Evolutionary conservation across 2,329 filamentous ascomycete genomes (phyloP), one percentile per base, ranked within the genome.

Genomic region (Hypoxylon sp.): DNA sequence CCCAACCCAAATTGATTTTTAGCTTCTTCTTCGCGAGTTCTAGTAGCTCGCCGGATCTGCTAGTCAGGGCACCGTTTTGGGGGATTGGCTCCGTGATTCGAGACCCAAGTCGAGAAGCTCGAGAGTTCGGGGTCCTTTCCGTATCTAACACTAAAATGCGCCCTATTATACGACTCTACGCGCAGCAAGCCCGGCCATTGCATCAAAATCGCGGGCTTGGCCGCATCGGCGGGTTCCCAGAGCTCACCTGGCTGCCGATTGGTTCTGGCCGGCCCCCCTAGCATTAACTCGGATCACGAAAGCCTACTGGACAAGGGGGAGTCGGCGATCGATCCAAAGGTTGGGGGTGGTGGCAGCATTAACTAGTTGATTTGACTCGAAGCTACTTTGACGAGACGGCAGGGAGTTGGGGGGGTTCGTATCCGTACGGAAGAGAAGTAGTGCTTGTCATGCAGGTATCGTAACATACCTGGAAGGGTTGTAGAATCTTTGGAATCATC

Each of bases 191-290:
- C 50, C 53, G 64, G 64, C 64, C 54, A 67, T 53, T 68, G 64
- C 64, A 64, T 64, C 51, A 44, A 57, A 44, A 24, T 54, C 17
- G 64, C 70, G 68, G 68, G 50, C 68, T 70, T 68, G 70, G 65
- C 68, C 60, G 68, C 70, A 68, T 71, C 68, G 70, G 68, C 68
- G 66, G 70, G 66, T 71, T 72, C 70, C 70, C 66, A 61, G 65
- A 65, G 51, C 54, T 67, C 66, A 52, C 59, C 55, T 63, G 39
- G 70, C 70, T 74, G 63, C 73, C 73, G 71, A 75, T 76, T 76
- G 72, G 72, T 24, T 42, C 48, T 65, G 47, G n/a, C 54, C 56
- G 56, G 24, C 57, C 68, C 68, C 57, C 68, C 68, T 63, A 35
- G 60, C 33, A 63, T 52, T 13, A 13, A 13, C 31, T 63, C 57